Evolutionary conservation across 116 monocot genomes (phyloP).

Genomic region (Iris pallida): DNA sequence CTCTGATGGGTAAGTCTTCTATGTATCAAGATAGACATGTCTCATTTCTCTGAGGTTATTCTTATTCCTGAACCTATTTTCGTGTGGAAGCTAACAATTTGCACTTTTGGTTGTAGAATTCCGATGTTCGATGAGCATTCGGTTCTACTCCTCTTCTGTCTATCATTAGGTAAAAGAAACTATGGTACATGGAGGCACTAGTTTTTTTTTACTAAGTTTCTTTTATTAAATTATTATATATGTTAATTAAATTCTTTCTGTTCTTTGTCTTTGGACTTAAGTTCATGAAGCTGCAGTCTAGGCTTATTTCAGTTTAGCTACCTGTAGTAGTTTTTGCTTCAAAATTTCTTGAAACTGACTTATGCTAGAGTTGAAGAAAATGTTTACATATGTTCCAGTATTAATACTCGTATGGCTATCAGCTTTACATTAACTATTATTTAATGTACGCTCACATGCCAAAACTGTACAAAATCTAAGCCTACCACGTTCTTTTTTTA

Average conservation of each 20-base stretch:
- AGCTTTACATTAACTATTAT: background rate
- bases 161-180: conserved; percentile 50
- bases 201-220: background rate
- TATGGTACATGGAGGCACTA: background rate
- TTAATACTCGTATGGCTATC: background rate
- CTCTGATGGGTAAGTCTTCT: conserved; percentile 67
- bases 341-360: background rate
- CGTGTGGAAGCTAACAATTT: no score
- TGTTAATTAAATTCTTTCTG: no score
- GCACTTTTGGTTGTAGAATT: conserved; percentile 32
- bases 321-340: background rate
- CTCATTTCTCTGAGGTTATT: no score
- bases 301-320: background rate
- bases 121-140: conserved; percentile 51
- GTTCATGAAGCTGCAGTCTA: background rate
- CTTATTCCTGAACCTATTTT: no score
- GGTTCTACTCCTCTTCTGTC: conserved; percentile 66
- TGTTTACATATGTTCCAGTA: background rate
- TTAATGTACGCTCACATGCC: no score
- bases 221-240: background rate
- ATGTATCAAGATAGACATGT: no score
- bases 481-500: conserved; percentile 6
- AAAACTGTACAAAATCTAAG: background rate
- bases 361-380: background rate
- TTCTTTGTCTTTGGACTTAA: no score